These are phyloP conservation scores for Pichia sp. DNA, from an alignment of 1,139 yeast genomes.

Conservation along the genomic window DNA sequence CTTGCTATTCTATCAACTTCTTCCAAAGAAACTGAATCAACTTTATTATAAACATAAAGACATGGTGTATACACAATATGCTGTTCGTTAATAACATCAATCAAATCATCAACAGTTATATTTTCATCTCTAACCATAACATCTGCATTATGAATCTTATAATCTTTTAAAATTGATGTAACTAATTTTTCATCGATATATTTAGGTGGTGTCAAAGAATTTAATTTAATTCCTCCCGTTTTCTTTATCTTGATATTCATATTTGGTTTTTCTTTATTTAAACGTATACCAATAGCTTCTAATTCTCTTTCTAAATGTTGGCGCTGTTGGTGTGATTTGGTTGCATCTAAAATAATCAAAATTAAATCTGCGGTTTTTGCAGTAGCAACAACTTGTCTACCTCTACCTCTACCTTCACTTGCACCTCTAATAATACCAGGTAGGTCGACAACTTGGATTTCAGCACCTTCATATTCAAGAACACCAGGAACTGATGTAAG, in stretches of 20 bases:
- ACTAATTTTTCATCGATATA: constrained; percentile 77
- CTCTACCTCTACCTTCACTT: constrained; percentile 95
- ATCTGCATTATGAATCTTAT: constrained; percentile 89
- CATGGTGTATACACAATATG: constrained; percentile 88
- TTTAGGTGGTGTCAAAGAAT: constrained; percentile 76
- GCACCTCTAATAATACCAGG: constrained; percentile 99
- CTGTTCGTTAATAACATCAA: constrained; percentile 82
- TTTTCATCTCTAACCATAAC: constrained; percentile 84
- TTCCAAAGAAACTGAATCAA: constrained; percentile 91
- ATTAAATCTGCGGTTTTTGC: constrained; percentile 92
- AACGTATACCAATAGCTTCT: constrained; percentile 88
- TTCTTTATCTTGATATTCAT: constrained; percentile 71
- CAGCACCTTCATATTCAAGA: constrained; percentile 91
- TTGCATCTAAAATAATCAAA: constrained; percentile 91
- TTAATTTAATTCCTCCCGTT: constrained; percentile 87
- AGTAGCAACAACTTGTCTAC: constrained; percentile 92
- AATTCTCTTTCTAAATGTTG: constrained; percentile 80
- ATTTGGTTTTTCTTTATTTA: constrained; percentile 78
- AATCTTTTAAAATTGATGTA: constrained; percentile 70
- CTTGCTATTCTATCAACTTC: constrained; percentile 90
- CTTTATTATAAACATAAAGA: constrained; percentile 87
- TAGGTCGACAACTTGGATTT: constrained; percentile 89
- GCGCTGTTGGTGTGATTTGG: constrained; percentile 86
- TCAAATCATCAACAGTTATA: constrained; percentile 88
- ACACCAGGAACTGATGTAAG: constrained; percentile 96